A percentile compares a stretch with the other conserved stretches of the same genome.
These are phyloP conservation scores for Boletus rubropictus DNA, from an alignment of 768 basidiomycete species.

Conservation along the genomic window DNA sequence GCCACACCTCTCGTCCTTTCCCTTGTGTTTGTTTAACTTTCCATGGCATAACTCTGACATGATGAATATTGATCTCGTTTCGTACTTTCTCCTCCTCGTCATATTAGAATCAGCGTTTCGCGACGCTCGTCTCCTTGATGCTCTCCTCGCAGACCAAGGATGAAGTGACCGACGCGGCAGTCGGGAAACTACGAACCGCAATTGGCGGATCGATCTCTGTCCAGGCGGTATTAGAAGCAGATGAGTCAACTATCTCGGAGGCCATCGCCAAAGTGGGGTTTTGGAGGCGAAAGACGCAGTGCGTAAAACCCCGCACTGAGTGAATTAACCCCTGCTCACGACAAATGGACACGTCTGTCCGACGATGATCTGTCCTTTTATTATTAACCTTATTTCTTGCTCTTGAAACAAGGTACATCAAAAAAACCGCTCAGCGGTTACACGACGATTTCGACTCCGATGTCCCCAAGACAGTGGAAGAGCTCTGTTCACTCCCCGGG, in stretches of 20 bases:
- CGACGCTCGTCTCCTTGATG: slow-evolving; percentile 89
- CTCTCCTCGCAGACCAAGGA: slow-evolving; percentile 95
- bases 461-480: slow-evolving; percentile 84
- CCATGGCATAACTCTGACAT: background rate
- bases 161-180: slow-evolving; percentile 77
- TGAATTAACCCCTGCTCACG: background rate
- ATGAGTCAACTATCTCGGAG: slow-evolving; percentile 55
- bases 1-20: background rate
- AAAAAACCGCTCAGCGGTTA: slow-evolving; percentile 63
- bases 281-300: slow-evolving; percentile 85
- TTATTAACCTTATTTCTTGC: no score
- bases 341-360: background rate
- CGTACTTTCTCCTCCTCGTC: no score
- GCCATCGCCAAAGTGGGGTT: slow-evolving; percentile 90
- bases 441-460: slow-evolving; percentile 73
- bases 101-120: slow-evolving; percentile 68
- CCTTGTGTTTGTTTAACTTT: background rate
- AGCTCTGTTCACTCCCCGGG: slow-evolving; percentile 80
- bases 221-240: slow-evolving; percentile 59
- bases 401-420: slow-evolving; percentile 51
- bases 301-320: slow-evolving; percentile 19
- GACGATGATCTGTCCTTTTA: no score
- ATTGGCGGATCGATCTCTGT: slow-evolving; percentile 79
- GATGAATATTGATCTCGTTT: background rate
- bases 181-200: slow-evolving; percentile 61